phyloP scores from a whole-genome alignment of 805 yeast species.

The Cyberlindnera veronae region DNA sequence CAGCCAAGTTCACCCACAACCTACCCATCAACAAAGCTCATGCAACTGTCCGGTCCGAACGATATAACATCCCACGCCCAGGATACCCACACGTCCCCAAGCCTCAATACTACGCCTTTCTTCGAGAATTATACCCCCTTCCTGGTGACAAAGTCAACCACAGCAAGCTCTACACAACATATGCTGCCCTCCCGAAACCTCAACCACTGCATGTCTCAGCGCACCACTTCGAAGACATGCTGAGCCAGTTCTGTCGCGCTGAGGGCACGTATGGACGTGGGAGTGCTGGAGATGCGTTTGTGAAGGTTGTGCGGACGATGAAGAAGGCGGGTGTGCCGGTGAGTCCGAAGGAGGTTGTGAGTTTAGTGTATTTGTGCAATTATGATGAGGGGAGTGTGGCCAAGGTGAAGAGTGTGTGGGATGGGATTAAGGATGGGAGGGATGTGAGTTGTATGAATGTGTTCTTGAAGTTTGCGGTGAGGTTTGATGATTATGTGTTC shows the following conservation, averaged over 20 bases:
- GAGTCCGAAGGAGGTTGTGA: slow-evolving; percentile 29
- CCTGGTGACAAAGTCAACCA: slow-evolving; percentile 8
- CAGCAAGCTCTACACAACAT: slow-evolving; percentile 21
- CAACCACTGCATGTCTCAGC: slow-evolving; percentile 30
- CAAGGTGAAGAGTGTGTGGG: slow-evolving; percentile 10
- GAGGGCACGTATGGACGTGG: slow-evolving; percentile 12
- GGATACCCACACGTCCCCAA: slow-evolving; percentile 10
- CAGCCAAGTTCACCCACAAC: neutral
- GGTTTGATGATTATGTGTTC: slow-evolving; percentile 12
- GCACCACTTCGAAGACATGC: slow-evolving; percentile 31
- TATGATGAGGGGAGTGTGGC: slow-evolving; percentile 10
- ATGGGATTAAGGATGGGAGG: slow-evolving; percentile 1
- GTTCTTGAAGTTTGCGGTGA: slow-evolving; percentile 27
- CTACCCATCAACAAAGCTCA: slow-evolving; percentile 13
- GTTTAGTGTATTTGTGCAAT: slow-evolving; percentile 20
- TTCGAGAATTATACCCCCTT: slow-evolving; percentile 20
- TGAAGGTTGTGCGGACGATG: slow-evolving; percentile 21
- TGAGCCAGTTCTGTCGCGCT: slow-evolving; percentile 19
- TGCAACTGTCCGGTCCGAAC: neutral
- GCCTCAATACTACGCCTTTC: slow-evolving; percentile 20
- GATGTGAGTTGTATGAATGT: slow-evolving; percentile 26
- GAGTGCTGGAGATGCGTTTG: neutral
- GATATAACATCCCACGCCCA: slow-evolving; percentile 11
- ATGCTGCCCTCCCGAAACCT: slow-evolving; percentile 31
- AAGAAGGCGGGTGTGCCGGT: slow-evolving; percentile 28